Evolutionary conservation across 2,329 filamentous ascomycete species (phyloP).

Genomic region (Ascochyta viciae-villosae): DNA sequence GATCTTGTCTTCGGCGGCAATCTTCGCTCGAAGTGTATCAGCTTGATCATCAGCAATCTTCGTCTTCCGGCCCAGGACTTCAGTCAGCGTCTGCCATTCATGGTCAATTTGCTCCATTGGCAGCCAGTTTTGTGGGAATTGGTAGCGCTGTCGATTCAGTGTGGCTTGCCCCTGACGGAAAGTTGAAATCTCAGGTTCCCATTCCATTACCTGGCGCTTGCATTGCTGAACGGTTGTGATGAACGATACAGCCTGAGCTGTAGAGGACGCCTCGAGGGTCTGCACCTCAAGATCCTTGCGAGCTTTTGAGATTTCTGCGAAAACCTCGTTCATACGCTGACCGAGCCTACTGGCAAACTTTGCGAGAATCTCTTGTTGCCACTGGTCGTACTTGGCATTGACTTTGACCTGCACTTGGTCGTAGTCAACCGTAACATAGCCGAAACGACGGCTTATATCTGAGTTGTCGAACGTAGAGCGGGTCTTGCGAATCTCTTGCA

Average conservation of each 20-base stretch:
- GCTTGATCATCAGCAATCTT: constrained; percentile 97
- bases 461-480: constrained; percentile 97
- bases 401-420: constrained; percentile 99
- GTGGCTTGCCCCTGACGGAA: constrained; percentile 97
- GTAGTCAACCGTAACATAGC: constrained; percentile 94
- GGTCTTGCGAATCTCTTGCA: constrained; percentile 97
- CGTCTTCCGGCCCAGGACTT: constrained; percentile 88
- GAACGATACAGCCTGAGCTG: constrained; percentile 95
- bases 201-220: constrained; percentile 89
- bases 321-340: constrained; percentile 88
- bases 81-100: constrained; percentile 92
- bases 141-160: constrained; percentile 87
- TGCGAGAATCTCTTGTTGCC: constrained; percentile 95
- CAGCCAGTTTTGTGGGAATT: constrained; percentile 92
- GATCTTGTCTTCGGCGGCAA: constrained; percentile 89
- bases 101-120: constrained; percentile 95
- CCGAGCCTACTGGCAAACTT: constrained; percentile 93
- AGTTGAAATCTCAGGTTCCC: constrained; percentile 94
- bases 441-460: constrained; percentile 90
- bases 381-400: constrained; percentile 98
- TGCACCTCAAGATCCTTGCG: constrained; percentile 89
- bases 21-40: constrained; percentile 93
- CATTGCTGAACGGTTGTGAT: constrained; percentile 98
- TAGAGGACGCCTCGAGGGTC: constrained; percentile 91
- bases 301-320: constrained; percentile 89